Evolutionary conservation across 2,329 filamentous ascomycete species (phyloP).

Genomic region (Onygena corvina): DNA sequence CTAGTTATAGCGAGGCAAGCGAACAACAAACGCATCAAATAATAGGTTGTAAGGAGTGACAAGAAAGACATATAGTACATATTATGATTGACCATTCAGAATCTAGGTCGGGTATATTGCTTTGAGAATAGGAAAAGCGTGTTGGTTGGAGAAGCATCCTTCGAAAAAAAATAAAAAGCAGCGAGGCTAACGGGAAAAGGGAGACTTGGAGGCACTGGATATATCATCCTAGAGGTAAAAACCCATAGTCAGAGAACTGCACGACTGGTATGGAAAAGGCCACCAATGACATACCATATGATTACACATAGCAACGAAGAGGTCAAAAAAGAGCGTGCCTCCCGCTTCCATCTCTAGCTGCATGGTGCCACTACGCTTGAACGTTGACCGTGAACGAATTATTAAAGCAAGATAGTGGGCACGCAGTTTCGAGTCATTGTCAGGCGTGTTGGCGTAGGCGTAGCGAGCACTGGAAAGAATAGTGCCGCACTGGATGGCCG

Average conservation of each 20-base stretch:
- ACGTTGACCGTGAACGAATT: slow-evolving; percentile 73
- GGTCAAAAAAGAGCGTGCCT: slow-evolving; percentile 79
- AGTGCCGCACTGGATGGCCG: slow-evolving; percentile 69
- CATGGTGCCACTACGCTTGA: slow-evolving; percentile 91
- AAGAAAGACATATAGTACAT: slow-evolving; percentile 1
- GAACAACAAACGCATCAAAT: not conserved
- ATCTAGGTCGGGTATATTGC: not conserved
- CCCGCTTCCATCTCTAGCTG: slow-evolving; percentile 87
- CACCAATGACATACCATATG: slow-evolving; percentile 60
- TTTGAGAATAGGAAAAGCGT: no score
- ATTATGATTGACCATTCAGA: no score
- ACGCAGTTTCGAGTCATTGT: slow-evolving; percentile 78
- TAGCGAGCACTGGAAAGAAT: slow-evolving; percentile 80
- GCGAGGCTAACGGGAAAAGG: slow-evolving; percentile 16
- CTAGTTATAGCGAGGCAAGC: not conserved
- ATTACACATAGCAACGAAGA: slow-evolving; percentile 87
- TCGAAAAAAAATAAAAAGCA: no score
- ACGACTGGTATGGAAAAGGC: slow-evolving; percentile 10
- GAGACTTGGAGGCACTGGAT: slow-evolving; percentile 16
- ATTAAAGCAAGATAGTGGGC: slow-evolving; percentile 88
- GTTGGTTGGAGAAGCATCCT: no score
- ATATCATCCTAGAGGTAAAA: slow-evolving; percentile 20
- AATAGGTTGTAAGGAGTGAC: not conserved
- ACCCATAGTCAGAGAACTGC: slow-evolving; percentile 5
- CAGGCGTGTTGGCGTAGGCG: slow-evolving; percentile 78